These are phyloP conservation scores for Fusarium citri DNA, from an alignment of 2,329 filamentous ascomycete species.

Conservation along the genomic window DNA sequence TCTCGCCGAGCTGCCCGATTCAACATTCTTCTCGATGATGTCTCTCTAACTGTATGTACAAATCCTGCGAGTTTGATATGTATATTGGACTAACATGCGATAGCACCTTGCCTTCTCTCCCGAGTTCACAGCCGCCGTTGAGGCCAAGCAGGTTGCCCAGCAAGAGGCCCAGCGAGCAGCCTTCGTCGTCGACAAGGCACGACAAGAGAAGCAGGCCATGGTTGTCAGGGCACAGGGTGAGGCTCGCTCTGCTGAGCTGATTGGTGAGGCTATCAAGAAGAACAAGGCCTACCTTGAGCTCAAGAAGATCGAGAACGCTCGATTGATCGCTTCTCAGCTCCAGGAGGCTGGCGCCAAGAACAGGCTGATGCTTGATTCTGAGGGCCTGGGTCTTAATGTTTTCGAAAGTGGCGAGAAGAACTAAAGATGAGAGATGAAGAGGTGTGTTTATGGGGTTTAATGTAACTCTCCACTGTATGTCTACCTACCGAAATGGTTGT, in stretches of 20 bases:
- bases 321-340: conserved; percentile 86
- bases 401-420: conserved; percentile 64
- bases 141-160: conserved; percentile 80
- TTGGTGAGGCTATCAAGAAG: conserved; percentile 99
- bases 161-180: conserved; percentile 98
- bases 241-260: conserved; percentile 95
- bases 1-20: conserved; percentile 91
- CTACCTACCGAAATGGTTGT: conserved; percentile 49
- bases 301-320: conserved; percentile 97
- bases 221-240: conserved; percentile 99
- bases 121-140: conserved; percentile 78
- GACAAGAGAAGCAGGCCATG: conserved; percentile 99
- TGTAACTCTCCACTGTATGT: conserved; percentile 63
- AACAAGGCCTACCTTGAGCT: conserved; percentile 95
- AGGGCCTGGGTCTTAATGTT: conserved; percentile 92
- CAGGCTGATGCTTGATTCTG: conserved; percentile 91
- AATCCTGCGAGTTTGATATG: not conserved
- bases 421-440: conserved; percentile 18
- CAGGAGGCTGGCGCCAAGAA: conserved; percentile 90
- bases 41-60: conserved; percentile 85
- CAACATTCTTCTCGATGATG: conserved; percentile 97
- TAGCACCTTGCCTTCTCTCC: conserved; percentile 79
- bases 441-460: conserved; percentile 27
- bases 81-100: conserved; percentile 11
- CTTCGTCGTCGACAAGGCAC: conserved; percentile 98